Evolutionary conservation across 192 early-diverging fungal species (phyloP).

Genomic region (Oehlia diaphana): DNA sequence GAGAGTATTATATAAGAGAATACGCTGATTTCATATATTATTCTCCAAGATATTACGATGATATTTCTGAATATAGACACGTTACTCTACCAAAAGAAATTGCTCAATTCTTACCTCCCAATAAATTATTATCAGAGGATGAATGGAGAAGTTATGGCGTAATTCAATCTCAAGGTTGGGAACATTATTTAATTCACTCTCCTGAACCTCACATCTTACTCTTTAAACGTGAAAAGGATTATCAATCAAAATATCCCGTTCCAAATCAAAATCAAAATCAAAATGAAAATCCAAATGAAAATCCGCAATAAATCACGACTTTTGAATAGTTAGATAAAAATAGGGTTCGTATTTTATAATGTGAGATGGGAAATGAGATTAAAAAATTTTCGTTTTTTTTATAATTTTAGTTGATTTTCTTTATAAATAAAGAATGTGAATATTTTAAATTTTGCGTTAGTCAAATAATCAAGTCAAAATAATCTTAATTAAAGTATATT

Average conservation of each 20-base stretch:
- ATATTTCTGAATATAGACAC: constrained; percentile 35
- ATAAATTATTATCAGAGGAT: constrained; percentile 40
- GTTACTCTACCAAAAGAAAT: constrained; percentile 47
- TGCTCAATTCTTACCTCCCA: constrained; percentile 37
- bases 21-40: neutral
- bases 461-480: too few relatives aligned
- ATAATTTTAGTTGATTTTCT: too few relatives aligned
- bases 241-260: constrained; percentile 38
- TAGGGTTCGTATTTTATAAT: too few relatives aligned
- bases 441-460: too few relatives aligned
- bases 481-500: too few relatives aligned
- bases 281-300: too few relatives aligned
- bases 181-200: constrained; percentile 54
- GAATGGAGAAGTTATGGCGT: constrained; percentile 49
- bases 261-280: neutral
- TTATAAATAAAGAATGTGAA: too few relatives aligned
- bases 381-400: too few relatives aligned
- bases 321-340: too few relatives aligned
- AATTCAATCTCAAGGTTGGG: constrained; percentile 52
- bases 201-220: constrained; percentile 54
- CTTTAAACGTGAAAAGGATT: constrained; percentile 51
- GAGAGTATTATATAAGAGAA: neutral
- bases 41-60: constrained; percentile 3
- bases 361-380: too few relatives aligned
- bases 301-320: too few relatives aligned